Conservation (phyloP, 2,329 filamentous ascomycete species). For the Epichloe sp. region DNA sequence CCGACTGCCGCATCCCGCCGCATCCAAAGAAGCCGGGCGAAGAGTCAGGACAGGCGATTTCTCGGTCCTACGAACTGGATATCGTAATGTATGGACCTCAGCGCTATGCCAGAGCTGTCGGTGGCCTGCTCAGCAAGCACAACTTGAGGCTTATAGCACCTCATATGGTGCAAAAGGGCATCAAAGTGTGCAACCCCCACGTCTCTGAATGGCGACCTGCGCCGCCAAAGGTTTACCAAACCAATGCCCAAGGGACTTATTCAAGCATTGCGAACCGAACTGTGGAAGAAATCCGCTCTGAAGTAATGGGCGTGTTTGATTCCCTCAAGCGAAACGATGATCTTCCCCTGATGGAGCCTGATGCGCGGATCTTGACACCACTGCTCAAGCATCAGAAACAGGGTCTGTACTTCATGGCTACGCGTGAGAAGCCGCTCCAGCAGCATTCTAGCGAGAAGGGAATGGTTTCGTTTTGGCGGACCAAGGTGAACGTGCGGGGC, state of each 20-base stretch:
- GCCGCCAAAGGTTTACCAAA: slow-evolving; percentile 21
- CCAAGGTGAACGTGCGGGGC: slow-evolving; percentile 35
- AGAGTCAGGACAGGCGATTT: slow-evolving; percentile 46
- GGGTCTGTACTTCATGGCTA: slow-evolving; percentile 73
- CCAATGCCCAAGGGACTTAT: slow-evolving; percentile 15
- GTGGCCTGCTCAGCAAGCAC: slow-evolving; percentile 48
- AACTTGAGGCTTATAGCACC: slow-evolving; percentile 56
- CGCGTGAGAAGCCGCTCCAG: slow-evolving; percentile 56
- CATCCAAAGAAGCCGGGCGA: slow-evolving; percentile 54
- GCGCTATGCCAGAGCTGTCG: slow-evolving; percentile 51
- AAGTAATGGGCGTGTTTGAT: slow-evolving; percentile 81
- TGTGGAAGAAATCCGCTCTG: slow-evolving; percentile 73
- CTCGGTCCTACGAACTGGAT: slow-evolving; percentile 48
- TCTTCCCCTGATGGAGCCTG: slow-evolving; percentile 59
- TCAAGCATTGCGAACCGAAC: slow-evolving; percentile 40
- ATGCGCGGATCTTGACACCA: slow-evolving; percentile 46
- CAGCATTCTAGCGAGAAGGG: slow-evolving; percentile 44
- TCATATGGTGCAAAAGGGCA: slow-evolving; percentile 51
- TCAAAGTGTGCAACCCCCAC: slow-evolving; percentile 64
- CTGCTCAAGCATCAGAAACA: slow-evolving; percentile 83
- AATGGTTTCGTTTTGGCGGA: slow-evolving; percentile 67
- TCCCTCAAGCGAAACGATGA: slow-evolving; percentile 63
- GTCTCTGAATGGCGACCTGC: slow-evolving; percentile 33
- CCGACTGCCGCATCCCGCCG: slow-evolving; percentile 56
- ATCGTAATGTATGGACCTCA: slow-evolving; percentile 71